Evolutionary conservation across 352 stramenopile genomes (phyloP), one percentile per base, ranked within the genome.

Genomic region (Phytophthora syringae): DNA sequence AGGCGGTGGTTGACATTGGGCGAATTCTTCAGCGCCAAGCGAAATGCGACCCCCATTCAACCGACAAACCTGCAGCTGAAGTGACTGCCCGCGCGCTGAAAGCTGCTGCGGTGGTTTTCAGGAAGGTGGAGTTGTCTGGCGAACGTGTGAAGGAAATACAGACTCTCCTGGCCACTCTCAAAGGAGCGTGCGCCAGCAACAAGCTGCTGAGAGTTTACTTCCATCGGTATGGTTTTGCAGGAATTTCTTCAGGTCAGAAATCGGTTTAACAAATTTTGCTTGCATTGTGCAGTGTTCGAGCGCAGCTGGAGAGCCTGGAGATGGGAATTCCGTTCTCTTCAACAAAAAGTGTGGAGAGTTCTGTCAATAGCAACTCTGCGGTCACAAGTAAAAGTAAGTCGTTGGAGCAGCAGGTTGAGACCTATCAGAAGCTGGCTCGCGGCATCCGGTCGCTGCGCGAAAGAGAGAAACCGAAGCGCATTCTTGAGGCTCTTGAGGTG

Each of bases 141-240:
- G 44, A 70, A 21, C 25, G 28, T 28, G 28, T 40, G 3, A 52
- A 71, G 32, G 64, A 77, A 56, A 42, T 65, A n/a, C 40, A 22
- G 3, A 37, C 50, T 21, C 15, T 74, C 12, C 25, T 72, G 2
- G 52, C 47, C 30, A 45, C 25, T 1, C 64, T 77, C 18, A 51
- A 53, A n/a, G 39, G 64, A 18, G 54, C 65, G n/a, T 77, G 70
- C 39, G 55, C 60, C 22, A 72, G 65, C 37, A 74, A 68, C 52
- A 37, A 72, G 45, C 16, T 56, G 52, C 45, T 77, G 7, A 60
- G 54, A 7, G 20, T 27, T 30, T 50, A 48, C n/a, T 74, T 74
- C 28, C 44, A 77, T 18, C 44, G 60, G 64, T 77, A 67, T 20
- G 50, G 7, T 3, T 16, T 43, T 7, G 37, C 3, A 1, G 15